Conservation (phyloP, 2,329 filamentous ascomycete genomes). For the Trichoderma lentiforme region DNA sequence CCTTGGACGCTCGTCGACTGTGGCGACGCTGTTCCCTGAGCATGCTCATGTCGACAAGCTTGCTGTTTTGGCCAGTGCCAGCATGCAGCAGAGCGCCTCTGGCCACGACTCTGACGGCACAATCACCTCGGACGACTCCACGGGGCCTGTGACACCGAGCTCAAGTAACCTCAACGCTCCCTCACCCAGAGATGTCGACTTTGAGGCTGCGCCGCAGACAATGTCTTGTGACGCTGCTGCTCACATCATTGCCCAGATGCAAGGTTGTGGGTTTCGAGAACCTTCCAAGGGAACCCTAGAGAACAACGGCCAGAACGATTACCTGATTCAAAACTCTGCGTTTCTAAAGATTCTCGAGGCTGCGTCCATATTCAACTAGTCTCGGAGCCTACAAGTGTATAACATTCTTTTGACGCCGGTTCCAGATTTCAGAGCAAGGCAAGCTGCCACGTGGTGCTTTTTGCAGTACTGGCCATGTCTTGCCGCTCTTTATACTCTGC, state of each 20-base stretch:
- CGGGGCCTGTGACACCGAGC: slow-evolving; percentile 23
- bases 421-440: not conserved
- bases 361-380: slow-evolving; percentile 18
- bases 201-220: slow-evolving; percentile 31
- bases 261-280: slow-evolving; percentile 31
- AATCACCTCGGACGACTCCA: slow-evolving; percentile 24
- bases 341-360: slow-evolving; percentile 35
- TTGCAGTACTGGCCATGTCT: not conserved
- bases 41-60: slow-evolving; percentile 33
- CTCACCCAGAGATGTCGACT: slow-evolving; percentile 19
- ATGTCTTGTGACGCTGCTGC: slow-evolving; percentile 37
- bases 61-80: slow-evolving; percentile 39
- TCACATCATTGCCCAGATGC: slow-evolving; percentile 39
- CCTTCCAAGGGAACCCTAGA: slow-evolving; percentile 31
- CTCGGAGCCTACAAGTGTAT: not conserved
- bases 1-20: slow-evolving; percentile 1
- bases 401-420: not conserved
- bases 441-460: not conserved
- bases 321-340: slow-evolving; percentile 35
- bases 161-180: slow-evolving; percentile 17
- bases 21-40: slow-evolving; percentile 18
- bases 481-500: not conserved
- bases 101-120: slow-evolving; percentile 9
- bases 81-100: slow-evolving; percentile 30
- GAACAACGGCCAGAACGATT: slow-evolving; percentile 28